Base-by-base conservation (phyloP, 2,329 filamentous ascomycete genomes). In the Epichloe glyceriae region DNA sequence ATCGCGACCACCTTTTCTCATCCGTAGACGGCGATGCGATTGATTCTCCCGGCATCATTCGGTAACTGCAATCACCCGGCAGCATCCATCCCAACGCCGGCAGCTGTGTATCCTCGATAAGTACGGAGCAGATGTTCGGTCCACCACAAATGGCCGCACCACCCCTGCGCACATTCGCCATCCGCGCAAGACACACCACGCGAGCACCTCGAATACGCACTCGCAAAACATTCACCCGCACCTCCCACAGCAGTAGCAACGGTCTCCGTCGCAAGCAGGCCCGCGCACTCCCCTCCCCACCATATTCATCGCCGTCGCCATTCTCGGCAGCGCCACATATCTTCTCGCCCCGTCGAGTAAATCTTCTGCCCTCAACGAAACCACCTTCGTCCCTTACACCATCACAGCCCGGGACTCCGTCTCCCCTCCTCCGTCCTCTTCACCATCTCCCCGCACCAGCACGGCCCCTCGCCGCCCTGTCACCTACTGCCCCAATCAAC, bases 401-500 rank as follows among this genome's bases (percentile, higher is more conserved):
- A 75, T 93, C 55, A 71, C 76, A 15, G 65, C 72, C 26, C 79
- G 78, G 56, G 75, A 84, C 47, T 67, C 72, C 22, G 75, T 88
- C 42, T 86, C 86, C 0, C 79, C 1, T 82, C 81, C 0, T 82
- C 79, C 51, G 80, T 85, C 58, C 75, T 91, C 57, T 76, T 91
- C 57, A 84, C 81, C 8, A 66, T 90, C 26, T 67, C 67, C 26
- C 73, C 80, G 12, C 61, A 62, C 4, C 58, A 55, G 1, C 59
- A 56, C 0, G 61, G 64, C 47, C 56, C 64, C 5, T 51, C 52
- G 38, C 60, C 55, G 2, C 65, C 59, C 10, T 30, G 26, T 0
- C 63, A 63, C 50, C 47, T 69, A n/a, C 38, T 53, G 3, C 17
- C 53, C 58, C 20, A 38, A 54, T 53, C 39, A 58, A 52, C 14